Percentiles rank a stretch among this genome's conserved stretches.
These are phyloP conservation scores for Sporothrix brasiliensis DNA, from an alignment of 2,329 filamentous ascomycete genomes.

Conservation along the genomic window DNA sequence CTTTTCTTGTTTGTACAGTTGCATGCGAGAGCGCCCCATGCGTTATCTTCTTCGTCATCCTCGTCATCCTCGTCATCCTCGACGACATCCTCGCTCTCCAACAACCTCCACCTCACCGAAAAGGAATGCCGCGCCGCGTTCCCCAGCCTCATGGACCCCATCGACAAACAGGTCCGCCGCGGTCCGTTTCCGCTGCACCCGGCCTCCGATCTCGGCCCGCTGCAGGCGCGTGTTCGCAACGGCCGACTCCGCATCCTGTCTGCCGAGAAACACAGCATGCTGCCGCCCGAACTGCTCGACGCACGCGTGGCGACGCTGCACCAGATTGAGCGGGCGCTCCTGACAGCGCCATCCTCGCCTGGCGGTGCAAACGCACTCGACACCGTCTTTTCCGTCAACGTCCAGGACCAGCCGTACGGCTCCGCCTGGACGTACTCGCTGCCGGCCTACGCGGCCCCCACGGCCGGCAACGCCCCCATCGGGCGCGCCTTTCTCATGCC, in stretches of 20 bases:
- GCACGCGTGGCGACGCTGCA: constrained; percentile 54
- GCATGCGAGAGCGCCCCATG: neutral
- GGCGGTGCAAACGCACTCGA: constrained; percentile 43
- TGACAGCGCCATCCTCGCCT: constrained; percentile 41
- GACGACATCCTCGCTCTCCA: neutral
- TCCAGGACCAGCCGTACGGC: constrained; percentile 53
- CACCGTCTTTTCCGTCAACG: constrained; percentile 56
- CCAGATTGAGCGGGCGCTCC: constrained; percentile 56
- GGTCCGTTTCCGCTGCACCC: constrained; percentile 45
- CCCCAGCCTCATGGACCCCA: constrained; percentile 47
- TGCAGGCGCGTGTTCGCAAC: constrained; percentile 45
- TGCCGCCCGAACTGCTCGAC: constrained; percentile 51
- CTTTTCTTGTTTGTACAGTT: constrained; percentile 10
- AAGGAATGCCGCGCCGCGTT: constrained; percentile 46
- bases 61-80: neutral
- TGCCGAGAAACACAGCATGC: constrained; percentile 28
- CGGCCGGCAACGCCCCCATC: constrained; percentile 34
- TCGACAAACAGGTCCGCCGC: constrained; percentile 45
- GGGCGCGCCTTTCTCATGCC: constrained; percentile 35
- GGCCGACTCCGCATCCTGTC: constrained; percentile 41
- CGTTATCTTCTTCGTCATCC: neutral
- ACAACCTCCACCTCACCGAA: constrained; percentile 35
- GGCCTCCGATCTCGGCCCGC: constrained; percentile 38
- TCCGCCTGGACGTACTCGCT: constrained; percentile 52
- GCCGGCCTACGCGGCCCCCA: constrained; percentile 41